Conservation (phyloP, 257 asterid genomes). For the Cruciata laevipes region DNA sequence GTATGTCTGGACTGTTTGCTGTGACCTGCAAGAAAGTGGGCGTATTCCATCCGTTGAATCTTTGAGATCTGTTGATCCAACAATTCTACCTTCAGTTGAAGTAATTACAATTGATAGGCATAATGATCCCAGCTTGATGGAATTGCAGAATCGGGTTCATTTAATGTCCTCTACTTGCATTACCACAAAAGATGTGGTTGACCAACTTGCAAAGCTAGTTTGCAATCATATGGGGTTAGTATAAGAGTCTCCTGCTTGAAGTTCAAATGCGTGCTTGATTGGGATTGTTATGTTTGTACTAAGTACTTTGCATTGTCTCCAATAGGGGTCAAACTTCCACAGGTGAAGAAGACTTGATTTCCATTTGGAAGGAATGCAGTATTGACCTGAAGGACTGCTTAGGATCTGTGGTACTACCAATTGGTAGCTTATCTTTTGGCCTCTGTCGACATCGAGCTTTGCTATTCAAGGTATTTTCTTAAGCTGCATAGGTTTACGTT, state of each 20-base stretch:
- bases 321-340: slow-evolving; percentile 57
- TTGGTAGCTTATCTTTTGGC: slow-evolving; percentile 74
- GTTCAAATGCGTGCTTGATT: slow-evolving; percentile 3
- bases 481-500: slow-evolving; percentile 9
- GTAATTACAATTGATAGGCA: slow-evolving; percentile 63
- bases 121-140: slow-evolving; percentile 75
- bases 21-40: slow-evolving; percentile 80
- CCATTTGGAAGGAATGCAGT: slow-evolving; percentile 73
- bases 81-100: slow-evolving; percentile 50
- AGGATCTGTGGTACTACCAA: slow-evolving; percentile 75
- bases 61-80: slow-evolving; percentile 59
- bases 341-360: slow-evolving; percentile 59
- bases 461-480: slow-evolving; percentile 74
- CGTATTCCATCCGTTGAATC: slow-evolving; percentile 86
- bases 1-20: slow-evolving; percentile 84
- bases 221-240: slow-evolving; percentile 93
- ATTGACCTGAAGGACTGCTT: slow-evolving; percentile 71
- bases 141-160: slow-evolving; percentile 60
- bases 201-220: slow-evolving; percentile 86
- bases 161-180: slow-evolving; percentile 51
- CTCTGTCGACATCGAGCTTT: slow-evolving; percentile 80
- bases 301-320: slow-evolving; percentile 32
- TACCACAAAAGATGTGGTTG: slow-evolving; percentile 71
- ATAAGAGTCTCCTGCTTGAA: slow-evolving; percentile 19
- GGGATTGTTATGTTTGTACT: slow-evolving; percentile 16